These are phyloP conservation scores for Colletotrichum cordylinicola DNA, from an alignment of 2,329 filamentous ascomycete species.

Conservation along the genomic window DNA sequence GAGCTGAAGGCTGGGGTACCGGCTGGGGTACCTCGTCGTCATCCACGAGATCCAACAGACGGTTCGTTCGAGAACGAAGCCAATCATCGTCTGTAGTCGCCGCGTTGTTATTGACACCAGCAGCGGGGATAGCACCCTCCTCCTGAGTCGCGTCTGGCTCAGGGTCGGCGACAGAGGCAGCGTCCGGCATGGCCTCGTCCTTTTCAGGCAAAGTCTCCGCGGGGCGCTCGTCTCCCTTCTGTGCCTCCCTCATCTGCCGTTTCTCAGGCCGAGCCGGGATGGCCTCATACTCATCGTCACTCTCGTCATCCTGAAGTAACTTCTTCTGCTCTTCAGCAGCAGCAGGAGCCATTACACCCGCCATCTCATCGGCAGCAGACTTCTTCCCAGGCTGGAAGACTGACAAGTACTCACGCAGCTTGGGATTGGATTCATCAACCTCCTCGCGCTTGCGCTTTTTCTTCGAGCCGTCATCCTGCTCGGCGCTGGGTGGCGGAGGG, in stretches of 20 bases:
- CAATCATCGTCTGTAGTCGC: slow-evolving; percentile 81
- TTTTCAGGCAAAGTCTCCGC: slow-evolving; percentile 18
- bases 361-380: slow-evolving; percentile 29
- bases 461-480: slow-evolving; percentile 25
- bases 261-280: slow-evolving; percentile 60
- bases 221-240: slow-evolving; percentile 8
- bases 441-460: slow-evolving; percentile 75
- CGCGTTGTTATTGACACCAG: background rate
- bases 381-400: slow-evolving; percentile 73
- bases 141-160: slow-evolving; percentile 12
- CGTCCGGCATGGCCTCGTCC: slow-evolving; percentile 11
- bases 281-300: slow-evolving; percentile 78
- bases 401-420: slow-evolving; percentile 84
- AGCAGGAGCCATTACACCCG: slow-evolving; percentile 13
- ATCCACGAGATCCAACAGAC: slow-evolving; percentile 83
- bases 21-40: slow-evolving; percentile 60
- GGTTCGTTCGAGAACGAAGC: slow-evolving; percentile 87
- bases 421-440: slow-evolving; percentile 70
- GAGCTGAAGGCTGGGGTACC: slow-evolving; percentile 28
- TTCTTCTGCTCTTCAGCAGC: slow-evolving; percentile 34
- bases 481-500: slow-evolving; percentile 23
- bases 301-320: slow-evolving; percentile 56
- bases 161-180: background rate
- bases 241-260: slow-evolving; percentile 34
- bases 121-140: background rate